Evolutionary conservation across 768 basidiomycete species (phyloP), one percentile per base, ranked within the genome.

Genomic region (Lactarius psammicola): DNA sequence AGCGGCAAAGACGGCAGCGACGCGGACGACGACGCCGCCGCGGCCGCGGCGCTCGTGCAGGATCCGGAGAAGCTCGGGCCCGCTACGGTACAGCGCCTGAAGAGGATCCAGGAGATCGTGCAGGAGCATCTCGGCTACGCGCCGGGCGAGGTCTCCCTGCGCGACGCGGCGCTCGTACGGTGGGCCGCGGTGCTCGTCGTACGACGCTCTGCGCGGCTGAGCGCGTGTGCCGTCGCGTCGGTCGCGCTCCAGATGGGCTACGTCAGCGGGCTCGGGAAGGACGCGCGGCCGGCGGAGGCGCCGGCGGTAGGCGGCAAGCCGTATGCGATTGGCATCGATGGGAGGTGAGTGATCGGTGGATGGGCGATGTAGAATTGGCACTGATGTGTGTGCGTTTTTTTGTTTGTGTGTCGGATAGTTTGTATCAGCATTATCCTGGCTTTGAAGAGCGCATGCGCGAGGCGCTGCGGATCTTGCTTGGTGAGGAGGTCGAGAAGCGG

Each of bases 391-490:
- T 26, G 23, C 11, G 26, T 2, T 38, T 28, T 13, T 7, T 23
- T 42, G 42, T 4, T 5, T 42, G 30, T 18, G 6, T n/a, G 38
- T 42, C 3, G 13, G 3, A 53, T 68, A 95, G 94, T 75, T 79
- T 99, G 74, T 87, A 94, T 69, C 91, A 98, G 74, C 89, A 93
- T 73, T 95, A 98, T 75, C 97, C 97, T 1, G 81, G 85, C 71
- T 99, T 94, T 75, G 85, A 94, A 71, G 78, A 81, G 17, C 84
- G 82, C 15, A 79, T 97, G 61, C 84, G 94, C 20, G 85, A 87
- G 53, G 88, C 95, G 0, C 75, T 99, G 59, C 79, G 84, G n/a
- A 74, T 78, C 3, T 73, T 98, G 26, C 85, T 98, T 3, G 96
- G 96, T 2, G 80, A 84, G 46, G 87, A 91, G 36, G 86, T 91